phyloP scores from a whole-genome alignment of 768 basidiomycete genomes.

The Dentipellis sp. region DNA sequence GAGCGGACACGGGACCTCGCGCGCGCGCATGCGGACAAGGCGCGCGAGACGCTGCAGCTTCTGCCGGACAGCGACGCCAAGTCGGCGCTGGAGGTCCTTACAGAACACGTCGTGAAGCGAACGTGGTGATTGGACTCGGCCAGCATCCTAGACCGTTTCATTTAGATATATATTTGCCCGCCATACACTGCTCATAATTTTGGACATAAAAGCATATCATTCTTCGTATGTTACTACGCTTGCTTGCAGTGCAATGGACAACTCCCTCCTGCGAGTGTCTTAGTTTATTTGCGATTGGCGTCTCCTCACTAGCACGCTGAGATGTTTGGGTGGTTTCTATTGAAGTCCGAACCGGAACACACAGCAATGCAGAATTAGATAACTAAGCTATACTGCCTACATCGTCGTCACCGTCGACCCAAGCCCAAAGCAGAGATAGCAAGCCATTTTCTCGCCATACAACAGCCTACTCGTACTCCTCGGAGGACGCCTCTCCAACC shows the following conservation, averaged over 20 bases:
- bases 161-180: background rate
- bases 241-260: background rate
- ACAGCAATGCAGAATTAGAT: background rate
- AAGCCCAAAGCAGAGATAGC: background rate
- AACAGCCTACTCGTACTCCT: background rate
- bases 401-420: background rate
- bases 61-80: conserved; percentile 81
- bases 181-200: background rate
- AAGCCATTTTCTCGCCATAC: background rate
- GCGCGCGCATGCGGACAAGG: conserved; percentile 62
- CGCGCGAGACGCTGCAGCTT: conserved; percentile 53
- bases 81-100: conserved; percentile 63
- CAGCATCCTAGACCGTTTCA: background rate
- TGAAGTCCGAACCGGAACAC: background rate
- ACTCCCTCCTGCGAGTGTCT: background rate
- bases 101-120: conserved; percentile 57
- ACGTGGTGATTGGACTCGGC: conserved; percentile 30
- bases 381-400: background rate
- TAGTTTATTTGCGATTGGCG: background rate
- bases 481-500: background rate
- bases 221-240: background rate
- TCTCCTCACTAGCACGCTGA: background rate
- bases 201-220: background rate
- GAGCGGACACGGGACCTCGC: conserved; percentile 76
- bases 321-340: background rate